Evolutionary conservation across 2,329 filamentous ascomycete species (phyloP).

Genomic region (Penicillium sp.): DNA sequence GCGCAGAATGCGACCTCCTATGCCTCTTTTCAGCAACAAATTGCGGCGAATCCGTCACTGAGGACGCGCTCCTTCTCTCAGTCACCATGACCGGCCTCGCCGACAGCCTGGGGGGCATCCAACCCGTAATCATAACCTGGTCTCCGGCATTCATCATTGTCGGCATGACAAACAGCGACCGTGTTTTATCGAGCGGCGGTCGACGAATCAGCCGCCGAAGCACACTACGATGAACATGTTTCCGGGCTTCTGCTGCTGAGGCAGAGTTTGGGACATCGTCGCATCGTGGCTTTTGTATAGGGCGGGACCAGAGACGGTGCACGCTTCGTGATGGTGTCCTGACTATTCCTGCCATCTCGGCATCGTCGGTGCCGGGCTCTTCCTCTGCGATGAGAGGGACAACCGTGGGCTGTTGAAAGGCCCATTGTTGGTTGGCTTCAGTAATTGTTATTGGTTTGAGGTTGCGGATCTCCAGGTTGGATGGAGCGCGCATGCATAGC

Average conservation of each 20-base stretch:
- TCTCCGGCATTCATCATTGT: conserved; percentile 21
- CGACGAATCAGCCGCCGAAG: conserved; percentile 32
- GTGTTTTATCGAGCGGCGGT: conserved; percentile 32
- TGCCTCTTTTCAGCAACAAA: conserved; percentile 28
- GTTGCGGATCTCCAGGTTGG: conserved; percentile 21
- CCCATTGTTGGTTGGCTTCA: conserved; percentile 12
- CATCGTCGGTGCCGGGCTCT: conserved; percentile 26
- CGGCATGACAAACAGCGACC: conserved; percentile 32
- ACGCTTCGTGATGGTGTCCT: conserved; percentile 19
- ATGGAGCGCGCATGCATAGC: conserved; percentile 20
- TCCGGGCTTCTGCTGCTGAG: conserved; percentile 8
- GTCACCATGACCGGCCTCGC: conserved; percentile 6
- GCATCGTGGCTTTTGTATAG: neutral
- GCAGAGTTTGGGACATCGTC: conserved; percentile 8
- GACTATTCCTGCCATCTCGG: conserved; percentile 36
- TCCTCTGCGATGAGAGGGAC: conserved; percentile 23
- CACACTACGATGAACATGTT: conserved; percentile 19
- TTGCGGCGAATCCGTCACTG: conserved; percentile 6
- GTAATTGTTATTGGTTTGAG: conserved; percentile 4
- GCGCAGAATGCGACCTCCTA: conserved; percentile 40
- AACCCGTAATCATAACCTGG: conserved; percentile 22
- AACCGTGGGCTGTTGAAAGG: conserved; percentile 8
- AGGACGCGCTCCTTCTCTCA: neutral
- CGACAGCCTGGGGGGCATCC: conserved; percentile 13
- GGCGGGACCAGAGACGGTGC: conserved; percentile 28